Evolutionary conservation across 257 asterid genomes (phyloP).

Genomic region (Pogostemon cablin): DNA sequence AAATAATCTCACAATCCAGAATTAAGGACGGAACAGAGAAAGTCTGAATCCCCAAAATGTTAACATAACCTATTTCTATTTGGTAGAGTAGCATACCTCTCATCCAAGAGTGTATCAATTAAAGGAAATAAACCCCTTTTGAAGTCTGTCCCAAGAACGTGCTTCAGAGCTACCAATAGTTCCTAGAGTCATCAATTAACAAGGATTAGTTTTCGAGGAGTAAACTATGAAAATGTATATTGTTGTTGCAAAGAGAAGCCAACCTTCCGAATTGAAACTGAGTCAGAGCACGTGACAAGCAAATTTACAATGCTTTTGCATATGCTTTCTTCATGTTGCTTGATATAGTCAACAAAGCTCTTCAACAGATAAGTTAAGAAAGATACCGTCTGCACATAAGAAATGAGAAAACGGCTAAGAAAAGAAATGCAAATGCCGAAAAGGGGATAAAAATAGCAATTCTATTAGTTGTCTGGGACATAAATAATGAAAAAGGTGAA

Average conservation of each 20-base stretch:
- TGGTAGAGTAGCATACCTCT: constrained; percentile 61
- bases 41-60: constrained; percentile 17
- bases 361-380: constrained; percentile 95
- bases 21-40: constrained; percentile 7
- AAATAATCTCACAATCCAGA: constrained; percentile 21
- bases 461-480: not conserved
- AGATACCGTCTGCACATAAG: constrained; percentile 83
- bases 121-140: constrained; percentile 97
- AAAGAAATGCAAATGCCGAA: constrained; percentile 14
- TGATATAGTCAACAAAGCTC: constrained; percentile 88
- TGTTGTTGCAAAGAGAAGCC: constrained; percentile 27
- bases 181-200: constrained; percentile 58
- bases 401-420: constrained; percentile 22
- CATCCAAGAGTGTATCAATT: constrained; percentile 94
- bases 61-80: constrained; percentile 17
- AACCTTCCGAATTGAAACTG: constrained; percentile 95
- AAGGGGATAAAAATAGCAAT: constrained; percentile 16
- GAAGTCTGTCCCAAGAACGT: constrained; percentile 97
- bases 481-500: constrained; percentile 1
- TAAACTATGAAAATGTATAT: constrained; percentile 29
- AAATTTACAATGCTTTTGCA: constrained; percentile 97
- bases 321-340: constrained; percentile 97
- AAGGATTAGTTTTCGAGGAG: constrained; percentile 34
- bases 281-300: constrained; percentile 98
- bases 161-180: constrained; percentile 96